phyloP scores from a whole-genome alignment of 2,329 filamentous ascomycete genomes.

The Exophiala calicioides region DNA sequence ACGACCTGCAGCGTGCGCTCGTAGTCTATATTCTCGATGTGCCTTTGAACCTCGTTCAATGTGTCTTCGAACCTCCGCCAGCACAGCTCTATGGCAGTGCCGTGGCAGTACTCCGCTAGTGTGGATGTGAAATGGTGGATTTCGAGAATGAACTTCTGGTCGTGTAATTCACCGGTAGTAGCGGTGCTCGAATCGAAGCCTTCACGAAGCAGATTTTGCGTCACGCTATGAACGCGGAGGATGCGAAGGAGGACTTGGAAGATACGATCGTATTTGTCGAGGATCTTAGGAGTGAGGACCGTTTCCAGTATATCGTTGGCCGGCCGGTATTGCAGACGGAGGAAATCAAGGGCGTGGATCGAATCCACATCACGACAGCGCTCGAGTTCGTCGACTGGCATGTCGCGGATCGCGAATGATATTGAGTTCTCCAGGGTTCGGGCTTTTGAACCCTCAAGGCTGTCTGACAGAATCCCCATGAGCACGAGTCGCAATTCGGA shows the following conservation, averaged over 20 bases:
- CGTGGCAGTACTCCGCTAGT: constrained; percentile 76
- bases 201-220: constrained; percentile 36
- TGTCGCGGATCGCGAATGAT: constrained; percentile 76
- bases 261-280: constrained; percentile 80
- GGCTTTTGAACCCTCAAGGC: constrained; percentile 47
- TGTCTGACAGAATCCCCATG: constrained; percentile 80
- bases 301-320: constrained; percentile 65
- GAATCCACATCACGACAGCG: constrained; percentile 79
- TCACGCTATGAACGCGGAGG: constrained; percentile 75
- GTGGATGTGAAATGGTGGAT: constrained; percentile 76
- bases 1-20: constrained; percentile 50
- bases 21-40: constrained; percentile 52
- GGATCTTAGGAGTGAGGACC: constrained; percentile 68
- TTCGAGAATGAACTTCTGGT: constrained; percentile 69
- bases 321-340: constrained; percentile 81
- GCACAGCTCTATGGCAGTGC: constrained; percentile 69
- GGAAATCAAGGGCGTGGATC: constrained; percentile 88
- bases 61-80: constrained; percentile 72
- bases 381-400: constrained; percentile 75
- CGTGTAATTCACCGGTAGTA: constrained; percentile 28
- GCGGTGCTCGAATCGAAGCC: constrained; percentile 27
- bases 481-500: constrained; percentile 88
- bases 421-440: constrained; percentile 21
- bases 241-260: constrained; percentile 79
- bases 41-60: constrained; percentile 63